Base-by-base conservation (phyloP, 108 stramenopile genomes). In the Cylindrotheca fusiformis region DNA sequence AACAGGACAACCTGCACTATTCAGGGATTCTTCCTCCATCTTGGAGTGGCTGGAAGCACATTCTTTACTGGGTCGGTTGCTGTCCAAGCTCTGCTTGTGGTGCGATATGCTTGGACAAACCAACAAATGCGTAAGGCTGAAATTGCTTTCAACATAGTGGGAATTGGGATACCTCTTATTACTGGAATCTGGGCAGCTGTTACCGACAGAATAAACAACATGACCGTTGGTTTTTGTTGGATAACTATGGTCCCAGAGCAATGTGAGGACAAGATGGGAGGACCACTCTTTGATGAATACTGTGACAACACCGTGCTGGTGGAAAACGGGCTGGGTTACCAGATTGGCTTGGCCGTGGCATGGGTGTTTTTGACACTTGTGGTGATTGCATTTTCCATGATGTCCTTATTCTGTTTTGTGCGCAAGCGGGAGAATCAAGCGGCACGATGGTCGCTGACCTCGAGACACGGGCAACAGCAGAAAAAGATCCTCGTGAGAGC, bases 1-100 rank as follows among this genome's bases (percentile, higher is more conserved):
- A 65, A 65, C 28, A 22, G 41, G 5, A 33, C 32, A 28, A 2
- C 48, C 3, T 61, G 60, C 46, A 61, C 48, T n/a, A 30, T 46
- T n/a, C 60, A 61, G 27, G 60, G 60, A 3, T 48, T 61, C 20
- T 48, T 61, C 25, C 47, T 61, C 45, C 60, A 61, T 22, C 20
- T 61, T 48, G 60, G 60, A 6, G 36, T 41, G 10, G 6, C 10
- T 41, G 36, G 36, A 10, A 10, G 10, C 36, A 41, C 36, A 41
- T 6, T 41, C 36, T 41, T 41, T 41, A 41, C 36, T 10, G 36
- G 10, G 10, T 41, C 14, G 6, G 6, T 41, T 6, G 36, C 36
- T 14, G 14, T 41, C 14, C 36, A 41, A 41, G 14, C 10, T 41
- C 36, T 41, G 14, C 36, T 41, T 6, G 36, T 41, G 6, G 36